Conservation (phyloP, 345 rosid genomes). For the Acer saccharum region DNA sequence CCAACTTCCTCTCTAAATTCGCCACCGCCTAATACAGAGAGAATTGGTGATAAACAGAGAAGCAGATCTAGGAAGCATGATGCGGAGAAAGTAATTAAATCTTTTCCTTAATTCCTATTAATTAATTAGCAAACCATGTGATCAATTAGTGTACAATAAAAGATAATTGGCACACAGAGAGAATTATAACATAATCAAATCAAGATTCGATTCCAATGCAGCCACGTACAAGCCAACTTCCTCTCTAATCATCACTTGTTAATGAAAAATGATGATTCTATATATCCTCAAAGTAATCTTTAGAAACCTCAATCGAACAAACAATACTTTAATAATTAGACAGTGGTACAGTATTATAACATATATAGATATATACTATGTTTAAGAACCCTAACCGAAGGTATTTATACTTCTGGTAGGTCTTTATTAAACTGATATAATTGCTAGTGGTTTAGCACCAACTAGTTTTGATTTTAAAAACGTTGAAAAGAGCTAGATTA, state of each 20-base stretch:
- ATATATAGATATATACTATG: neutral
- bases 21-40: too few species aligned
- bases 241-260: neutral
- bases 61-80: too few species aligned
- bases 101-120: neutral
- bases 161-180: neutral
- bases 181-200: neutral
- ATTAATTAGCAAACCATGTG: neutral
- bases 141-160: neutral
- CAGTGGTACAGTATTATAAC: neutral
- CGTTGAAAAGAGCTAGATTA: neutral
- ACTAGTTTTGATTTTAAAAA: neutral
- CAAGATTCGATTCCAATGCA: slow-evolving; percentile 15
- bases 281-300: neutral
- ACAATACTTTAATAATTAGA: neutral
- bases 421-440: neutral
- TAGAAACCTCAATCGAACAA: neutral
- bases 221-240: neutral
- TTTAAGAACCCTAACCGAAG: neutral
- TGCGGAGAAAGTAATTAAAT: neutral
- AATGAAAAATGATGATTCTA: neutral
- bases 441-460: slow-evolving; percentile 33
- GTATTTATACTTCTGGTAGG: slow-evolving; percentile 10
- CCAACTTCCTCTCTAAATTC: neutral
- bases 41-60: too few species aligned